Percentiles rank a stretch among this genome's conserved stretches.
phyloP scores from a whole-genome alignment of 2,329 filamentous ascomycete genomes.

The Parafenestella ontariensis region DNA sequence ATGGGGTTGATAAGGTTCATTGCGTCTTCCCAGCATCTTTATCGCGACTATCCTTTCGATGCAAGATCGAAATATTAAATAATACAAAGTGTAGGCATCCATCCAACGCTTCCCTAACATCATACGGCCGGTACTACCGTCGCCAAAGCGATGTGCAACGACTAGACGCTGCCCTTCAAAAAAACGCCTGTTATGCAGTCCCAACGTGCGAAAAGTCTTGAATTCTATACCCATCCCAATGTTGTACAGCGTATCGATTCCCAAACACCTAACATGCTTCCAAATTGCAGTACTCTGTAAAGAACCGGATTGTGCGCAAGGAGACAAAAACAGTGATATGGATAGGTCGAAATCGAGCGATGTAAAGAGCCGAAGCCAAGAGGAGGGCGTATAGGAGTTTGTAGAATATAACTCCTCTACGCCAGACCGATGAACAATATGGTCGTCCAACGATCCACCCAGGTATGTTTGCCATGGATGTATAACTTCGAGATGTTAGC shows the following conservation, averaged over 20 bases:
- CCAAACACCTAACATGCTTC: constrained; percentile 24
- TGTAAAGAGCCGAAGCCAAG: constrained; percentile 1
- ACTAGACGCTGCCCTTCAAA: constrained; percentile 8
- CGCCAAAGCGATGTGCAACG: neutral
- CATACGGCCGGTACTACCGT: neutral
- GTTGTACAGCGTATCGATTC: constrained; percentile 15
- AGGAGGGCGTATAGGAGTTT: neutral
- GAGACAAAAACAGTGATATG: neutral
- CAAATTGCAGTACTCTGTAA: constrained; percentile 13
- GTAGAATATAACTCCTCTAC: neutral
- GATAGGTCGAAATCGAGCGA: constrained; percentile 1
- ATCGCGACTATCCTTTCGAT: neutral
- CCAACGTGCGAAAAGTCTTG: constrained; percentile 10
- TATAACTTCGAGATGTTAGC: constrained; percentile 20
- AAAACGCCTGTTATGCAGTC: constrained; percentile 19
- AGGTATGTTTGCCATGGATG: neutral
- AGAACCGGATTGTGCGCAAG: constrained; percentile 1
- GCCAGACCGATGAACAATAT: neutral
- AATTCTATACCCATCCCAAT: constrained; percentile 19
- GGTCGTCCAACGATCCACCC: neutral
- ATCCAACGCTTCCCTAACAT: constrained; percentile 9
- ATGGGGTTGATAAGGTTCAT: too few species aligned
- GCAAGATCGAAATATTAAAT: neutral
- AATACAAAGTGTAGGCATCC: constrained; percentile 2
- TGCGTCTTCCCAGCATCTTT: neutral